Evolutionary conservation across 371 early-diverging fungal species (phyloP), one percentile per base, ranked within the genome.

Genomic region (Rhizopus microsporus): DNA sequence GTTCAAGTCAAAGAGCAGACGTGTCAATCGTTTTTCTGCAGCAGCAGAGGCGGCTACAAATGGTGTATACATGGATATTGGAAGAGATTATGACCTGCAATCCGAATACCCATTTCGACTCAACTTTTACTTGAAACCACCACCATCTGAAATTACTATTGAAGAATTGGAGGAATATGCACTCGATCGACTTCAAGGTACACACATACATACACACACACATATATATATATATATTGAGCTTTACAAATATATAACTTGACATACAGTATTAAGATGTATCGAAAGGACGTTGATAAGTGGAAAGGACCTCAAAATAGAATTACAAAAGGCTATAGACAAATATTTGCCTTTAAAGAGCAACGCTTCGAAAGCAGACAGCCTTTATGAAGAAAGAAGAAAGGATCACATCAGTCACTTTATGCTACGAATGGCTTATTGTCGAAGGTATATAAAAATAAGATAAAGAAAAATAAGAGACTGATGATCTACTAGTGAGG

Each of bases 371-470:
- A 64, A 59, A 65, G 57, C 77, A 50, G 62, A 65, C 16, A 64
- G 65, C 52, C 44, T 88, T 7, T 71, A 81, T 51, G 78, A 79
- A 23, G 88, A 98, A 65, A 86, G 98, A 43, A 75, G 88, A 40
- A 93, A 93, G 72, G 99, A 98, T 82, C 89, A 94, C 51, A 76
- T 95, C 47, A 89, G 91, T 51, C 99, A 98, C 66, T 97, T 89
- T 74, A 92, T 98, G 29, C 74, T 98, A 30, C 84, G 95, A 32
- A 80, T 98, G 54, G 97, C 97, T 2, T 97, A 92, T 62, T 92
- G 95, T 72, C 73, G 93, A 63, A 93, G 88, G 78, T 87, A 71
- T 29, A 35, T n/a, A 1, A 7, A 5, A 15, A 17, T 3, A 1
- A 45, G 32, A 42, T 37, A 4, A 10, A 30, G 15, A 5, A 16